Conservation (phyloP, 2,329 filamentous ascomycete genomes). For the Podosphaera fusca region DNA sequence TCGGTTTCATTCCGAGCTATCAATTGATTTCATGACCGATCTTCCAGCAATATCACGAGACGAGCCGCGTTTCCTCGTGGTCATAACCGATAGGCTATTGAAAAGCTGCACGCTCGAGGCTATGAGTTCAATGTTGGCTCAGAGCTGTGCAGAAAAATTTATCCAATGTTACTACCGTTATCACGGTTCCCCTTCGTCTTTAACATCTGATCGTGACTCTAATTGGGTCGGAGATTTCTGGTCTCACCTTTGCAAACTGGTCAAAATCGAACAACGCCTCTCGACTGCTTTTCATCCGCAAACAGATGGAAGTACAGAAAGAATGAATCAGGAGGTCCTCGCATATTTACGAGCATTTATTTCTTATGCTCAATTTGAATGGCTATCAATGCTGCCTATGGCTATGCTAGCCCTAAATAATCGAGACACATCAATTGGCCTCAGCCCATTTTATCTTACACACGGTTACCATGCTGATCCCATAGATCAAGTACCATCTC, state of each 20-base stretch:
- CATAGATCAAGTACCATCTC: neutral
- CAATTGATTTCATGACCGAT: neutral
- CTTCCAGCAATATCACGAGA: neutral
- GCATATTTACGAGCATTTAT: too few species aligned
- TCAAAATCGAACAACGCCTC: too few species aligned
- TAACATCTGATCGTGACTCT: too few species aligned
- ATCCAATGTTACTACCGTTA: neutral
- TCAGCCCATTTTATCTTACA: neutral
- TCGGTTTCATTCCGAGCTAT: neutral
- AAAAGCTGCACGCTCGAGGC: neutral
- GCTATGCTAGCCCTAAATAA: neutral
- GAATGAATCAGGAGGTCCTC: too few species aligned
- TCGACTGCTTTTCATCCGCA: too few species aligned
- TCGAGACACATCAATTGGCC: neutral
- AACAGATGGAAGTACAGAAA: too few species aligned
- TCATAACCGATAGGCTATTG: neutral
- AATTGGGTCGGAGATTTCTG: too few species aligned
- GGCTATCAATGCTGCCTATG: neutral
- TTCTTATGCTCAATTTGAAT: too few species aligned
- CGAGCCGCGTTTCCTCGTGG: neutral
- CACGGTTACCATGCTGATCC: neutral
- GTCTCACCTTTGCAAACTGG: too few species aligned
- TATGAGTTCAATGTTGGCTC: neutral
- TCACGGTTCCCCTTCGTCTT: neutral
- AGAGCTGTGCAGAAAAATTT: neutral